A percentile compares a stretch with the other conserved stretches of the same genome.
Conservation (phyloP, 2,329 filamentous ascomycete species). For the Colletotrichum euphorbiae region DNA sequence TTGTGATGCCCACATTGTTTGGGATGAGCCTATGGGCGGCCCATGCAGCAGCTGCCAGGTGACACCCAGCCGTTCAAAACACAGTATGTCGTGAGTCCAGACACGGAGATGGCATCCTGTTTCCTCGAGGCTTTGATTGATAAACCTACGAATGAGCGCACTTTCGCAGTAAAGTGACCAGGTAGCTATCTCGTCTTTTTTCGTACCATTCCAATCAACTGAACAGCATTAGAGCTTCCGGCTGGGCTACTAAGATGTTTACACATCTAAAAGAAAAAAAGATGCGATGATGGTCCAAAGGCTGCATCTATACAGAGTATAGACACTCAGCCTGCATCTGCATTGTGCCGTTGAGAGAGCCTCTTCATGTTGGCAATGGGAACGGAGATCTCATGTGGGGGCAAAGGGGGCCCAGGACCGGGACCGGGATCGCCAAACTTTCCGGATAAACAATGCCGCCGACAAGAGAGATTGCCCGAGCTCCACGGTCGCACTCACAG, state of each 20-base stretch:
- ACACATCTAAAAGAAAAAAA: too few species aligned
- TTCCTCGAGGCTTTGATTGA: too few species aligned
- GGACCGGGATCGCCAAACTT: conserved; percentile 1
- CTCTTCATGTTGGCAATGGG: conserved; percentile 6
- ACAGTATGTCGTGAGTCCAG: conserved; percentile 1
- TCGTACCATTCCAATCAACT: too few species aligned
- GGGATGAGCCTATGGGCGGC: conserved; percentile 13
- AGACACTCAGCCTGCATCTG: background rate
- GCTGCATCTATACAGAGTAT: too few species aligned
- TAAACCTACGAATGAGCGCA: too few species aligned
- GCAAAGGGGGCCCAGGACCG: background rate
- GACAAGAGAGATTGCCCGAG: conserved; percentile 33
- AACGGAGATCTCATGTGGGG: conserved; percentile 28
- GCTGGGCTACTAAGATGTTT: too few species aligned
- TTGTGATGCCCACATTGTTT: conserved; percentile 30
- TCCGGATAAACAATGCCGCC: conserved; percentile 31
- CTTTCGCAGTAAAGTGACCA: too few species aligned
- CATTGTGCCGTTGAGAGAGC: conserved; percentile 1
- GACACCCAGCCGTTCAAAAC: conserved; percentile 18
- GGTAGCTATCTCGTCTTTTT: too few species aligned
- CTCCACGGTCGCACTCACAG: too few species aligned
- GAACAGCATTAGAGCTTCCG: too few species aligned
- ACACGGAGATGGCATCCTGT: too few species aligned
- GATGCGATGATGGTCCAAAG: too few species aligned
- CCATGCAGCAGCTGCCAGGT: conserved; percentile 27